Evolutionary conservation across 1,284 basidiomycete species (phyloP).

Genomic region (Leccinum olivaceoglutinosum): DNA sequence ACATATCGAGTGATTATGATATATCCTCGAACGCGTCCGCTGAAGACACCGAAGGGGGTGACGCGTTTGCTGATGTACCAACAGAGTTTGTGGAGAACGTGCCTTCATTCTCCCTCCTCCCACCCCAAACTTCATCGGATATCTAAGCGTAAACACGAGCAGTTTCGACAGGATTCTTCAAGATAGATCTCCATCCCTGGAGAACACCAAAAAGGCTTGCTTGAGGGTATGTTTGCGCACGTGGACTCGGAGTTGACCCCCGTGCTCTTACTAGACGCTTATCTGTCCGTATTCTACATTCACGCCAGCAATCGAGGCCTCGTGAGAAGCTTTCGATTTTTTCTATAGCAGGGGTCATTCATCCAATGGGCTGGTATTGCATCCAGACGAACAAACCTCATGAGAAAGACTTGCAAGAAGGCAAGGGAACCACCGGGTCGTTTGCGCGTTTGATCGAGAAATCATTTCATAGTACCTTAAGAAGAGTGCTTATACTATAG

Average conservation of each 20-base stretch:
- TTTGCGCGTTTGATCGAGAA: conserved; percentile 47
- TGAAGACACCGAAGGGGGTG: neutral
- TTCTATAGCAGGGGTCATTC: conserved; percentile 33
- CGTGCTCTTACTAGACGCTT: conserved; percentile 69
- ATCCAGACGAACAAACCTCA: conserved; percentile 52
- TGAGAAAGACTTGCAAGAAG: conserved; percentile 25
- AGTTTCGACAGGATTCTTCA: conserved; percentile 64
- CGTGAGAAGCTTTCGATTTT: conserved; percentile 43
- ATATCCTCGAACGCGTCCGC: neutral
- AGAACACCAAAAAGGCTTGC: conserved; percentile 3
- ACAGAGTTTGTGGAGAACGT: conserved; percentile 2
- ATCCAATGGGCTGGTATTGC: conserved; percentile 23
- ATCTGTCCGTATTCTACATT: conserved; percentile 72
- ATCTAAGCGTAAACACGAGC: conserved; percentile 67
- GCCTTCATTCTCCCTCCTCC: conserved; percentile 50
- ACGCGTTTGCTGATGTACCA: neutral
- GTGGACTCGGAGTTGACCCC: conserved; percentile 50
- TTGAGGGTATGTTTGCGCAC: conserved; percentile 43
- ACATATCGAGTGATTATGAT: neutral
- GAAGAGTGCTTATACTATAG: conserved; percentile 57
- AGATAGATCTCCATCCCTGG: conserved; percentile 32
- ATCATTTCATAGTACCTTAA: conserved; percentile 31
- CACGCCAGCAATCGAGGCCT: conserved; percentile 49
- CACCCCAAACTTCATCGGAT: conserved; percentile 73
- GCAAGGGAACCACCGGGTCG: conserved; percentile 18